phyloP scores from a whole-genome alignment of 2,329 filamentous ascomycete species.

The Colletotrichum graminicola region DNA sequence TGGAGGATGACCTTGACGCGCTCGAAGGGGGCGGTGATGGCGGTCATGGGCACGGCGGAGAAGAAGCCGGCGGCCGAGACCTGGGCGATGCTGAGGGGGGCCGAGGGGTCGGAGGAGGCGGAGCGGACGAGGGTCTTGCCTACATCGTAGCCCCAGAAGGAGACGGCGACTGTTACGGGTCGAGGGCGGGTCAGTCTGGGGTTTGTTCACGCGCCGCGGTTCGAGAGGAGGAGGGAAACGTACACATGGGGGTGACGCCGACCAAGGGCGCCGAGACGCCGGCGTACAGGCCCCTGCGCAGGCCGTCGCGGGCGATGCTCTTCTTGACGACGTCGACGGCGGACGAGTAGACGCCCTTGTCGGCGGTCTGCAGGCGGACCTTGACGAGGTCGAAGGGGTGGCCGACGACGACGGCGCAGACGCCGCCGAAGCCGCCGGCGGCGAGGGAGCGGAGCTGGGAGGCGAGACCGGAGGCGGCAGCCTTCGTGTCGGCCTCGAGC shows the following conservation, averaged over 20 bases:
- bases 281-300: slow-evolving; percentile 88
- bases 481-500: slow-evolving; percentile 57
- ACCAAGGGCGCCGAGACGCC: slow-evolving; percentile 95
- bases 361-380: slow-evolving; percentile 95
- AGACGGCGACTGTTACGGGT: slow-evolving; percentile 70
- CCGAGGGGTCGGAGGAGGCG: slow-evolving; percentile 66
- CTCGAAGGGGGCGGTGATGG: slow-evolving; percentile 99
- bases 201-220: not conserved
- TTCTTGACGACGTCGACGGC: slow-evolving; percentile 93
- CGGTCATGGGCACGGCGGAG: slow-evolving; percentile 95
- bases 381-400: slow-evolving; percentile 99
- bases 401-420: slow-evolving; percentile 93
- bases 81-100: slow-evolving; percentile 83
- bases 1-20: slow-evolving; percentile 98
- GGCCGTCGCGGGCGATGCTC: slow-evolving; percentile 87
- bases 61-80: slow-evolving; percentile 96
- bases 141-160: slow-evolving; percentile 91
- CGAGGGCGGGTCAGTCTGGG: not conserved
- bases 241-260: slow-evolving; percentile 99
- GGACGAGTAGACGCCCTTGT: slow-evolving; percentile 89
- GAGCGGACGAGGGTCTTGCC: slow-evolving; percentile 87
- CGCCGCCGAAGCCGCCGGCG: slow-evolving; percentile 91
- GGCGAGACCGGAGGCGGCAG: slow-evolving; percentile 53
- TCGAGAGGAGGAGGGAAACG: slow-evolving; percentile 54
- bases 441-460: slow-evolving; percentile 81